Percentiles rank a stretch among this genome's conserved stretches.
Conservation (phyloP, 352 stramenopile species). For the Phytopythium aichiense region DNA sequence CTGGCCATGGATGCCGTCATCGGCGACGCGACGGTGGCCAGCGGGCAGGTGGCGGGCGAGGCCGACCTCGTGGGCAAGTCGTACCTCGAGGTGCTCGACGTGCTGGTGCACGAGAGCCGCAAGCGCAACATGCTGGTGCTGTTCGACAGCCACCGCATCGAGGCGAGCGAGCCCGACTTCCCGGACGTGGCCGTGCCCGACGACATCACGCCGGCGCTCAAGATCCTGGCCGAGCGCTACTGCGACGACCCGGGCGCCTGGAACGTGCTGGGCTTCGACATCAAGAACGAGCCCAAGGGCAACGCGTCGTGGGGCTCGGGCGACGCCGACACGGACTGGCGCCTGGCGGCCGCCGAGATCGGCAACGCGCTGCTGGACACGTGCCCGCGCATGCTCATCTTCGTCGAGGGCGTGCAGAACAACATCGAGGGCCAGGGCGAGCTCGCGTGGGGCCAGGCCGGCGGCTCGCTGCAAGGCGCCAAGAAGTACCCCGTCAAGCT, state of each 20-base stretch:
- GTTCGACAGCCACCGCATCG: conserved; percentile 64
- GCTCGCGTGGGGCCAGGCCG: conserved; percentile 55
- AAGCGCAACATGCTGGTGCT: conserved; percentile 68
- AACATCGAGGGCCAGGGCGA: conserved; percentile 50
- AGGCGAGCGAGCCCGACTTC: conserved; percentile 51
- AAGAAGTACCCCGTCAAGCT: conserved; percentile 63
- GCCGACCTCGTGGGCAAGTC: conserved; percentile 38
- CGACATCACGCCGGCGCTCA: conserved; percentile 52
- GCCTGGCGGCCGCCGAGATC: conserved; percentile 51
- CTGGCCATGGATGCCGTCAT: conserved; percentile 67
- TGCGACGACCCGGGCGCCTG: conserved; percentile 53
- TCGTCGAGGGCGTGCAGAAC: conserved; percentile 72
- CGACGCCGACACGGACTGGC: conserved; percentile 61
- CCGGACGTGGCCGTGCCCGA: conserved; percentile 45
- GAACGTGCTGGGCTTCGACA: conserved; percentile 73
- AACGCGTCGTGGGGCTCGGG: conserved; percentile 62
- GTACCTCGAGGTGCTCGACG: conserved; percentile 61
- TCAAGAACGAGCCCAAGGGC: conserved; percentile 79
- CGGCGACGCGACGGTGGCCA: conserved; percentile 36
- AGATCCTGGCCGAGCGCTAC: conserved; percentile 55
- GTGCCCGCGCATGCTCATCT: conserved; percentile 59
- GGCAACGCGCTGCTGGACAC: conserved; percentile 64
- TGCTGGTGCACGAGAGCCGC: conserved; percentile 45
- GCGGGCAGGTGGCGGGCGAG: conserved; percentile 39
- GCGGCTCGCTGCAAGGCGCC: conserved; percentile 50